Conservation (phyloP, 208 protist genomes). For the Novymonas esmeraldas region DNA sequence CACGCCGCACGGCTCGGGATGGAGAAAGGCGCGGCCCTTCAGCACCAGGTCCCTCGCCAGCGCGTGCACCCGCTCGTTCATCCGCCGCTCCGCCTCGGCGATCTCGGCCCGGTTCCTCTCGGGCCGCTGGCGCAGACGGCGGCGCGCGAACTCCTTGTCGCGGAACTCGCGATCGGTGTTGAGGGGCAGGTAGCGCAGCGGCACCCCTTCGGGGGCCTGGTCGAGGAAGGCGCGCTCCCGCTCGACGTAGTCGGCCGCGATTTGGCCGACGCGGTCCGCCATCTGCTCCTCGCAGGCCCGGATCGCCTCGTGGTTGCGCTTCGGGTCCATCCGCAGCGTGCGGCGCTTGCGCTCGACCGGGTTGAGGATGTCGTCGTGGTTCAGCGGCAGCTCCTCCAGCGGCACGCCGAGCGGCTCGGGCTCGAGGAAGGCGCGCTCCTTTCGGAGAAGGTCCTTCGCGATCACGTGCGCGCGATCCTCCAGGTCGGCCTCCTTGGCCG, state of each 20-base stretch:
- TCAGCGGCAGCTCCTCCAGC: slow-evolving; percentile 79
- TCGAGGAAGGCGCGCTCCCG: slow-evolving; percentile 83
- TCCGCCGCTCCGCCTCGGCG: slow-evolving; percentile 47
- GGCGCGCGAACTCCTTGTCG: slow-evolving; percentile 58
- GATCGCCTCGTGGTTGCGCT: slow-evolving; percentile 55
- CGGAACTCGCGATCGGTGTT: slow-evolving; percentile 69
- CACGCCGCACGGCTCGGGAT: slow-evolving; percentile 69
- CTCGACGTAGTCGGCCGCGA: slow-evolving; percentile 64
- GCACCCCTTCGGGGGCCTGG: slow-evolving; percentile 71
- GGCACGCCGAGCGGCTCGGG: slow-evolving; percentile 83
- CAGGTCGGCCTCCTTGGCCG: slow-evolving; percentile 47
- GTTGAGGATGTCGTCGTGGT: slow-evolving; percentile 69
- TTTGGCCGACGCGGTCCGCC: slow-evolving; percentile 60
- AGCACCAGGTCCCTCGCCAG: slow-evolving; percentile 72
- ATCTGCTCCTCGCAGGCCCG: slow-evolving; percentile 67
- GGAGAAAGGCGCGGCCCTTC: slow-evolving; percentile 63
- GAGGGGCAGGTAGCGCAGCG: slow-evolving; percentile 76
- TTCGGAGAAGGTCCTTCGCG: slow-evolving; percentile 60
- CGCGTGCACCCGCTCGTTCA: slow-evolving; percentile 72
- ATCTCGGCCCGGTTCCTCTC: slow-evolving; percentile 36
- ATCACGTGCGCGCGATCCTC: slow-evolving; percentile 52
- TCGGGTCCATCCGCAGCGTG: slow-evolving; percentile 44
- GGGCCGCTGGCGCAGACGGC: slow-evolving; percentile 37
- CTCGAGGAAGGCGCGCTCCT: slow-evolving; percentile 84
- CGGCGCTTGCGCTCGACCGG: slow-evolving; percentile 69